A percentile compares a stretch with the other conserved stretches of the same genome.
Evolutionary conservation across 192 early-diverging fungal species (phyloP).

Genomic region (Linnemannia exigua): DNA sequence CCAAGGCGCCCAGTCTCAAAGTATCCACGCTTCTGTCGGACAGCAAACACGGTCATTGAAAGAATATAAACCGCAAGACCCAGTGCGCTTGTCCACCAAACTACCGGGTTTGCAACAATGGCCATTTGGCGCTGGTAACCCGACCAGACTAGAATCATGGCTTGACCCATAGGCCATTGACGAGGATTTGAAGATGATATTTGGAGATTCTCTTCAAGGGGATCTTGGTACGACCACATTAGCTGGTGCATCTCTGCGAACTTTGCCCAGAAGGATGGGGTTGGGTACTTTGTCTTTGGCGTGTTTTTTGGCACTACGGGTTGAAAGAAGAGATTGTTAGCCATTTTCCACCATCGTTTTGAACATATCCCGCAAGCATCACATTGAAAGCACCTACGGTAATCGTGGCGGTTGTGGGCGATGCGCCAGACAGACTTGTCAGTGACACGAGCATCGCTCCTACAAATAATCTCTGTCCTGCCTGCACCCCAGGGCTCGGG

Average conservation of each 20-base stretch:
- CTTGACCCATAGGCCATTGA: conserved; percentile 85
- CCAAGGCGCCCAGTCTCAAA: conserved; percentile 22
- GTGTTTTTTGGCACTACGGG: conserved; percentile 65
- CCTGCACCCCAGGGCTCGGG: conserved; percentile 83
- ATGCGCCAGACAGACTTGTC: conserved; percentile 29
- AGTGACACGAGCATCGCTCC: conserved; percentile 1
- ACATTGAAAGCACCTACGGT: conserved; percentile 13
- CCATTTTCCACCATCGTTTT: too few species aligned
- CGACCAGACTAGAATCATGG: conserved; percentile 86
- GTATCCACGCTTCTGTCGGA: conserved; percentile 66
- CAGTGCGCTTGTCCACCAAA: conserved; percentile 26
- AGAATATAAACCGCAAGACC: conserved; percentile 4
- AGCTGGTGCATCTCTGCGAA: conserved; percentile 83
- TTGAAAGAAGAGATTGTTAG: background rate
- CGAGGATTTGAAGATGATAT: conserved; percentile 86
- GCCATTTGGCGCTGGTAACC: conserved; percentile 51
- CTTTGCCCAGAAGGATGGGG: conserved; percentile 80
- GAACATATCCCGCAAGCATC: background rate
- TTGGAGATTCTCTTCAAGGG: conserved; percentile 74
- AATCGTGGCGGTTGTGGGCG: conserved; percentile 37
- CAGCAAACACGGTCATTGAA: conserved; percentile 50
- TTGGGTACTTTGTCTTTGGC: conserved; percentile 63
- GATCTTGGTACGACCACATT: conserved; percentile 87
- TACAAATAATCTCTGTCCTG: conserved; percentile 17
- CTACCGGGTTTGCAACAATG: conserved; percentile 31